Evolutionary conservation across 2,329 filamentous ascomycete genomes (phyloP), one percentile per base, ranked within the genome.

Genomic region (Clonostachys byssicola): DNA sequence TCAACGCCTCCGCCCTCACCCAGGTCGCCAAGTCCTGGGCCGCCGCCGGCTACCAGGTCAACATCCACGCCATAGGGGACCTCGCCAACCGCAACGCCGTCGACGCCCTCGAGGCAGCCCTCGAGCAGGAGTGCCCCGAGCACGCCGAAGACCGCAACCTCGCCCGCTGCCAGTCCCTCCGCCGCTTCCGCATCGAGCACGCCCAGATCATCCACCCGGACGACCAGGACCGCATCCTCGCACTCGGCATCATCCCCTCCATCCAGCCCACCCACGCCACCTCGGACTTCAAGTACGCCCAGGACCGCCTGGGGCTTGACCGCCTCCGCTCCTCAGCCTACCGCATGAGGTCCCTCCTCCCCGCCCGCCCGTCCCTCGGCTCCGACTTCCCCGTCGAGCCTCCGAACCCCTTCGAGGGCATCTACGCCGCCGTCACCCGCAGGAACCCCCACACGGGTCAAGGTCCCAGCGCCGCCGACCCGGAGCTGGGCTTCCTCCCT

Each of bases 361-460:
- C 75, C 20, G 58, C 75, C 12, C 62, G 61, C 0, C 78, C 79
- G 5, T 65, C 87, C 1, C 71, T 89, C 2, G 85, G 85, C 3
- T 86, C 81, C 43, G 85, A 88, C 56, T 88, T 88, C 54, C 85
- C 85, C 36, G 85, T 89, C 8, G 85, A 88, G 59, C 85, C 84
- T 3, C 77, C 83, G 0, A 77, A 80, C 54, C 81, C 85, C 3
- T 85, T 86, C 52, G 76, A 83, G 47, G 85, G 85, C 16, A 80
- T 88, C 38, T 88, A 86, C 54, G 84, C 85, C 5, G 85, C 85
- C 4, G 73, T 86, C 3, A 75, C 83, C 12, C 71, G 85, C 47
- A 75, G 74, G 40, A 81, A 69, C 50, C 85, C 85, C 2, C 70
- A 70, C 42, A 81, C 81, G 0, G 78, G 77, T 1, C 66, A 64